Evolutionary conservation across 2,329 filamentous ascomycete species (phyloP), one percentile per base, ranked within the genome.

Genomic region (Penicillium janthinellum): DNA sequence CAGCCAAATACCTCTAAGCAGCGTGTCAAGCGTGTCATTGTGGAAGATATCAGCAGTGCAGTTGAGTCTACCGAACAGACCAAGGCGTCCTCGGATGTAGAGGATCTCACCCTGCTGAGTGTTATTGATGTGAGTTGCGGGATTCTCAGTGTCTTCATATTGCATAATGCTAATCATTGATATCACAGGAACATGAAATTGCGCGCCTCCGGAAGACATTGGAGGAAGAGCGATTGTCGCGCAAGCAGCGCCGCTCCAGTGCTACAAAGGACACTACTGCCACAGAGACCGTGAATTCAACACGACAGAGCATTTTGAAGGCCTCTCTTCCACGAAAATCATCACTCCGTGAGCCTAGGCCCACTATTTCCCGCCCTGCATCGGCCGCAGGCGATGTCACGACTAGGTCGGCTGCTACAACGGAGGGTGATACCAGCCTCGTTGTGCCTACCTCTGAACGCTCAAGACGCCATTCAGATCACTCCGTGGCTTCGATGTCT

Each of bases 71-170:
- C 73, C 12, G 67, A 71, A 51, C 68, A 72, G 42, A 70, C 67
- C 14, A 71, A 64, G 52, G 69, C 62, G 31, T 69, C 70, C 7
- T 70, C 68, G 35, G 63, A 64, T 10, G 70, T 68, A 5, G 67
- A 73, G 35, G 78, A 84, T 56, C 64, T 84, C 49, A 87, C 85
- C 1, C 75, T 84, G 60, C 67, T 88, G 52, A 87, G 82, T 71
- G 80, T 81, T 59, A 78, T 86, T 60, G 80, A 85, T 67, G 77
- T 77, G 54, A 71, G 74, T 71, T 42, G 15, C 28, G 7, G n/a
- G 35, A 25, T 5, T 41, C 11, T 1, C 10, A 20, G 10, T 6
- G 25, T 22, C 20, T 20, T 41, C 4, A 35, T 47, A 4, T n/a
- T 35, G 6, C 5, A 25, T 8, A 31, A 8, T 15, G 44, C 57